Evolutionary conservation across 2,329 filamentous ascomycete species (phyloP), one percentile per base, ranked within the genome.

Genomic region (Didymella arachidicola): DNA sequence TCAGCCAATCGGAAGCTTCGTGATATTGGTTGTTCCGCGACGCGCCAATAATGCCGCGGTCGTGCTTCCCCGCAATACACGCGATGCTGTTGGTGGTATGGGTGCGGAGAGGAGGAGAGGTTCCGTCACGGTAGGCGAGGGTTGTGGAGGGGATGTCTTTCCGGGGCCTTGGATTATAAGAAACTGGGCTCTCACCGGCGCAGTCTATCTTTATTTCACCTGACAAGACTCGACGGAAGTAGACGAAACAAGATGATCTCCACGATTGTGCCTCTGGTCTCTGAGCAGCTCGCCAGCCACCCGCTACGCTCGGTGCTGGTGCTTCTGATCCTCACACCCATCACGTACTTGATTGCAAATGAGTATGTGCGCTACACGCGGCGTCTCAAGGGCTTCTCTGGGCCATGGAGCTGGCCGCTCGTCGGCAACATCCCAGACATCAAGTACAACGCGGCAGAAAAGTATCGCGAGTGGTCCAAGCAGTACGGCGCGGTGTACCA

Each of bases 371-470:
- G 78, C 30, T 66, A 69, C 16, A 69, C 71, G 14, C 69, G 72
- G 1, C 71, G 78, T 3, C 56, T 79, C 2, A 76, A 78, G 7
- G 72, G 70, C 6, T 79, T 80, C 63, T 39, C 64, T 0, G 78
- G 78, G 4, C 78, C 78, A 1, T 64, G 65, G 27, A 78, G 78
- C 43, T 74, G 75, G 63, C 77, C 76, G 0, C 54, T 79, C 14
- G 73, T 80, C 8, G 79, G 79, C 14, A 80, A 80, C 57, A 78
- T 80, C 27, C 74, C 76, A 6, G 71, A 78, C 38, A 79, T 80
- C 57, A 78, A 75, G 27, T 74, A 72, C 66, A 79, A 80, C 41
- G 77, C 78, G 0, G 73, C 78, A 2, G 77, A 80, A 46, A 77
- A 77, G 58, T 80, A 81, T 54, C 73, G 78, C 10, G 64, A 78